Evolutionary conservation across 2,329 filamentous ascomycete species (phyloP), one percentile per base, ranked within the genome.

Genomic region (Spiromastix sp.): DNA sequence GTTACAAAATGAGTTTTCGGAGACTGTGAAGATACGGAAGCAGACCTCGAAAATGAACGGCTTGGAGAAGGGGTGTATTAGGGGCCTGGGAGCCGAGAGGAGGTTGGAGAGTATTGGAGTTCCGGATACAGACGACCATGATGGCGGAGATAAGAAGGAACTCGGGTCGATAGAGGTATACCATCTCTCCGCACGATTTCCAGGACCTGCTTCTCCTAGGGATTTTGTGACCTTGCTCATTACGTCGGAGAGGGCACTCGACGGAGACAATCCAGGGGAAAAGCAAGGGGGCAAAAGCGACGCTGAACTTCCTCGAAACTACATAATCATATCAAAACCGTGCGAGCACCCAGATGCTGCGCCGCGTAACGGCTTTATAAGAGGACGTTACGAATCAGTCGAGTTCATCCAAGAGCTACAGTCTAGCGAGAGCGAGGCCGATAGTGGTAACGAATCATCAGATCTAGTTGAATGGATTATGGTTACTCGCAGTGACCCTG

Each of bases 381-480:
- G 85, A 26, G 89, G 87, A 3, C 71, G 79, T 43, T 96, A 95
- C 52, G 87, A 95, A 63, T 93, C 84, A 1, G 81, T 95, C 11
- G 89, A 96, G 59, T 70, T 94, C 45, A 87, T 95, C 38, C 71
- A 87, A 32, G 87, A 96, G 58, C 72, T 95, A 10, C 80, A 79
- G 1, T 54, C 30, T 16, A 5, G 10, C 32, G 32, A 32, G 13
- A 39, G n/a, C 12, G 37, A 8, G 24, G 19, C 24, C 13, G 42
- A 39, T 30, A 44, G 53, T 1, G 57, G 61, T n/a, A 65, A 72
- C 21, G 64, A 2, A 73, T 78, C 43, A 5, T 57, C 62, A 6
- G 79, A 79, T 44, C 76, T 78, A 0, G 71, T 94, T 2, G 86
- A 94, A 56, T 94, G 86, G 86, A 73, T 91, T 41, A 94, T 94